Evolutionary conservation across 1,284 basidiomycete species (phyloP).

Genomic region (Xerocomus amazonicus): DNA sequence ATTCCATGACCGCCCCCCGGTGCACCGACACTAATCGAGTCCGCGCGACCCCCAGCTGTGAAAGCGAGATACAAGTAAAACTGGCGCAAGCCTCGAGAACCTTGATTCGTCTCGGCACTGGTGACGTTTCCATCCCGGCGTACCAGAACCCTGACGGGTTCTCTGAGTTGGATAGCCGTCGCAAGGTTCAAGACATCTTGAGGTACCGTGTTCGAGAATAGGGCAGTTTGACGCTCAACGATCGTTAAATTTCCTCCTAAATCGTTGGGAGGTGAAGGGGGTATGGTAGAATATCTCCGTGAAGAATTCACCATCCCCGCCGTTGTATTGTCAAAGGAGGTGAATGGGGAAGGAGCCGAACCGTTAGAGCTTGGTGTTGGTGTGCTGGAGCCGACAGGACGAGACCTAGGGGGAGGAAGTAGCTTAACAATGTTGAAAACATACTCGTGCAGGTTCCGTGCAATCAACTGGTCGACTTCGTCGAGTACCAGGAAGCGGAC

Average conservation of each 20-base stretch:
- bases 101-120: conserved; percentile 64
- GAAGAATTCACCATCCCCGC: conserved; percentile 49
- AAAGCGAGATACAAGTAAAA: conserved; percentile 93
- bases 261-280: conserved; percentile 43
- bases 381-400: conserved; percentile 45
- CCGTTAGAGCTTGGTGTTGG: conserved; percentile 39
- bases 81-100: conserved; percentile 83
- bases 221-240: conserved; percentile 89
- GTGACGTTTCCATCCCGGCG: conserved; percentile 89
- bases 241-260: conserved; percentile 32
- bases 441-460: conserved; percentile 92
- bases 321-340: conserved; percentile 49
- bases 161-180: conserved; percentile 82
- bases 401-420: conserved; percentile 80
- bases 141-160: conserved; percentile 94
- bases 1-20: conserved; percentile 75
- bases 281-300: conserved; percentile 58
- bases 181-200: conserved; percentile 92
- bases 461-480: conserved; percentile 97
- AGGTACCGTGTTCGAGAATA: conserved; percentile 94
- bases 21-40: conserved; percentile 45
- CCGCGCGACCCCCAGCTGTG: conserved; percentile 75
- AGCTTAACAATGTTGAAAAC: conserved; percentile 91
- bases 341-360: conserved; percentile 40
- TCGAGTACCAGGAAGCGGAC: conserved; percentile 92